Evolutionary conservation across 345 rosid species (phyloP), one percentile per base, ranked within the genome.

Genomic region (Leavenworthia alabamica): DNA sequence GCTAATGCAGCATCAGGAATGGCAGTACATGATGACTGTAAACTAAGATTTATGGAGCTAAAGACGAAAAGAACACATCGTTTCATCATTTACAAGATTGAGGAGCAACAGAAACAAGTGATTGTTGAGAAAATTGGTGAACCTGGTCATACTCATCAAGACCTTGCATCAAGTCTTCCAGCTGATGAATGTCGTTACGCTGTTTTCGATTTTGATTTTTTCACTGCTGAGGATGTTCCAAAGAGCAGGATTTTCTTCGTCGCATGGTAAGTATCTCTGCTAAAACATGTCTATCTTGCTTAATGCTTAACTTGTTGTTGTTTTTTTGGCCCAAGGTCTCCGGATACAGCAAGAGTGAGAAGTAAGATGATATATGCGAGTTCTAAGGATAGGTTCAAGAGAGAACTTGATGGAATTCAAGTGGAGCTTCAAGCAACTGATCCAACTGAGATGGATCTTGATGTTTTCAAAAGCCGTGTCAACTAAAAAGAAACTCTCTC

Each of bases 341-440:
- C 86, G 6, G 86, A 82, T 5, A 70, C 73, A 23, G 68, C 86
- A 31, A 75, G 71, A 70, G 86, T 81, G 54, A 75, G 86, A 67
- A 81, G 83, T 77, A 81, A 79, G 80, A 81, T 81, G 83, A 81
- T 79, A 49, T 81, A 81, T 45, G 85, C 85, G 13, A 81, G 82
- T 49, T 81, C 82, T 27, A 81, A 81, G 77, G 83, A 81, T 68
- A 74, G 83, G 77, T 81, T 81, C 71, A 81, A 81, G 79, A 74
- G 86, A 60, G 83, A 81, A 26, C 72, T 81, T 3, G 79, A 81
- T 46, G 83, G 86, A 0, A 77, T 82, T 56, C 86, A 81, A 60
- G 60, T 79, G 20, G 86, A 81, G 78, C 75, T 81, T 67, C 86
- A 81, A 29, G 86, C 86, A 8, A 81, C 86, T 0, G 83, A 82